Evolutionary conservation across 108 stramenopile species (phyloP), one percentile per base, ranked within the genome.

Genomic region (Asterionellopsis glacialis): DNA sequence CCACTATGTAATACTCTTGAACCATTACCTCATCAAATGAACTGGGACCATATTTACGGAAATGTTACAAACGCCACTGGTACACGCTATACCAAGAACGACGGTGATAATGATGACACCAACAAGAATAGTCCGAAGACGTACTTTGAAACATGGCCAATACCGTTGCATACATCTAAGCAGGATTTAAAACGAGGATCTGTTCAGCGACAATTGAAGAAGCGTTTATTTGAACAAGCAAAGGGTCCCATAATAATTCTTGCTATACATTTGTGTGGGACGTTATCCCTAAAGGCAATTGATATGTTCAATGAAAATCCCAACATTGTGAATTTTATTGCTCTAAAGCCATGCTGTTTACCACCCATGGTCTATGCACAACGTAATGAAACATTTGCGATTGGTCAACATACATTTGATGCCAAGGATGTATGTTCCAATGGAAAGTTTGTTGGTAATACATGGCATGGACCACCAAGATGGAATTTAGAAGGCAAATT

Each of bases 331-430:
- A 28, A 49, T 39, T 81, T 80, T 21, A 56, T 85, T 22, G 72
- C 65, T 11, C 39, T 85, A n/a, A 85, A 85, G 57, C 83, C 83
- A 44, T 85, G 83, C 55, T 85, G 83, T 64, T 61, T 85, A 27
- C 83, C 83, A 22, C 67, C 68, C 3, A 79, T 81, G 70, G 60
- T 81, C 38, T 80, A 85, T 56, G 77, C 71, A 50, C 71, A 75
- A 43, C 76, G 76, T 26, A 9, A 79, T 21, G 79, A 81, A 59
- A 55, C 77, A 1, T 81, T 84, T 61, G 19, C 41, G 22, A 57
- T 81, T 39, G 68, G 50, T 11, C 47, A 33, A 7, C 77, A 85
- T 52, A 66, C 68, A 39, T 85, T 85, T 67, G 64, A 70, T 60
- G 61, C 77, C 22, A 70, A 75, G 44, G 43, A 75, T 1, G 83